Base-by-base conservation (phyloP, 78 protist species). In the Tieghemostelium lacteum region DNA sequence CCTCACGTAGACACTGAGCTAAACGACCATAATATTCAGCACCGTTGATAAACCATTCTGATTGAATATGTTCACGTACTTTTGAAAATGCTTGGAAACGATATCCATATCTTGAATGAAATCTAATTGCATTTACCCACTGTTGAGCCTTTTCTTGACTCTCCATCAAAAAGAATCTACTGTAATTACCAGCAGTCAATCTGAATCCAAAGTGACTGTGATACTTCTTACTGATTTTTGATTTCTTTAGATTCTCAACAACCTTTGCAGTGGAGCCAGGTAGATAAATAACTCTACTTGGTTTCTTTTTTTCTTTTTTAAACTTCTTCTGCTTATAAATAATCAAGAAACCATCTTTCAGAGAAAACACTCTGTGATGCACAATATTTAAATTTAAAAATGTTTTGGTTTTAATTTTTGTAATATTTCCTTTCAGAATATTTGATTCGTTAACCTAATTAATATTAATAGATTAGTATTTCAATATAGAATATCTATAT, bases 41-140 rank as follows among this genome's bases (percentile, higher is more conserved):
- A 29, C 85, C 92, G 61, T 86, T 64, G 2, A 86, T 62, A 42
- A 61, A 86, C 92, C 92, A 86, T 33, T 66, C 62, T 3, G 54
- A 37, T 17, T 50, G 3, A 34, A 65, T 42, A 45, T 75, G 20
- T 2, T 20, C 16, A 14, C 62, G 49, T 19, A 34, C 28, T 24
- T 64, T 77, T 29, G 77, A 67, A 73, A 86, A 86, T 33, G 92
- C 71, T 52, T 86, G 73, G 36, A 73, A 86, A 34, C 85, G 37
- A 65, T 72, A 77, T 3, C 87, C 87, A 33, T 39, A 24, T 45
- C 74, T 52, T 2, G 75, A 22, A 26, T 63, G 26, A 28, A 26
- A 40, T 33, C 87, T 26, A 33, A 77, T 63, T 28, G 87, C 87
- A 65, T 77, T 77, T 20, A 77, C 74, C 87, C 87, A 77, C 17